Percentiles rank a stretch among this genome's conserved stretches.
Evolutionary conservation across 2,329 filamentous ascomycete species (phyloP).

Genomic region (Aspergillus sp.): DNA sequence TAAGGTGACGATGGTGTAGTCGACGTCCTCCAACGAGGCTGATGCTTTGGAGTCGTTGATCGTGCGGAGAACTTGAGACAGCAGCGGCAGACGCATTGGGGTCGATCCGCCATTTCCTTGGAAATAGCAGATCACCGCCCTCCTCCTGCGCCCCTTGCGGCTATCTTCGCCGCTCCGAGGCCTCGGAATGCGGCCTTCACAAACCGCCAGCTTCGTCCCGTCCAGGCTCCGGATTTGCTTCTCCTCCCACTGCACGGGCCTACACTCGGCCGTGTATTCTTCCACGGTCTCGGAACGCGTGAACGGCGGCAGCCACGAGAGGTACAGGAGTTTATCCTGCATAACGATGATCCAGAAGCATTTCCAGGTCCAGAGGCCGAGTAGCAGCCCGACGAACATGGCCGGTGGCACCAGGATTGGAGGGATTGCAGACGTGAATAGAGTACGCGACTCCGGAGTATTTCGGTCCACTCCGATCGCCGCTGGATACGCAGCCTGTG

Average conservation of each 20-base stretch:
- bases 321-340: slow-evolving; percentile 81
- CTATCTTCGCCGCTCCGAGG: slow-evolving; percentile 18
- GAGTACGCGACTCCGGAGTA: slow-evolving; percentile 9
- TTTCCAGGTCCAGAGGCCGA: slow-evolving; percentile 63
- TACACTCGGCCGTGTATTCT: slow-evolving; percentile 61
- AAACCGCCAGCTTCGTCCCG: slow-evolving; percentile 54
- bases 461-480: background rate
- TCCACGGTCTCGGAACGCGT: slow-evolving; percentile 65
- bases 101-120: slow-evolving; percentile 35
- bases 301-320: slow-evolving; percentile 72
- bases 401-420: slow-evolving; percentile 61
- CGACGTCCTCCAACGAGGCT: background rate
- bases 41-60: slow-evolving; percentile 8
- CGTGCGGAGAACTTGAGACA: slow-evolving; percentile 46
- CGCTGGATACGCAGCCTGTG: background rate
- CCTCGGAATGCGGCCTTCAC: slow-evolving; percentile 64
- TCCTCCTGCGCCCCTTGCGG: slow-evolving; percentile 2
- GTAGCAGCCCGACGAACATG: slow-evolving; percentile 64
- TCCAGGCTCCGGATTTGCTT: slow-evolving; percentile 40
- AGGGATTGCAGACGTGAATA: slow-evolving; percentile 34
- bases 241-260: slow-evolving; percentile 66
- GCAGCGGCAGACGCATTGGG: slow-evolving; percentile 36
- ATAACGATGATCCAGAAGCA: slow-evolving; percentile 74
- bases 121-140: slow-evolving; percentile 32
- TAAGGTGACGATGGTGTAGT: slow-evolving; percentile 47